Evolutionary conservation across 2,329 filamentous ascomycete genomes (phyloP).

Genomic region (Fusarium albosuccineum): DNA sequence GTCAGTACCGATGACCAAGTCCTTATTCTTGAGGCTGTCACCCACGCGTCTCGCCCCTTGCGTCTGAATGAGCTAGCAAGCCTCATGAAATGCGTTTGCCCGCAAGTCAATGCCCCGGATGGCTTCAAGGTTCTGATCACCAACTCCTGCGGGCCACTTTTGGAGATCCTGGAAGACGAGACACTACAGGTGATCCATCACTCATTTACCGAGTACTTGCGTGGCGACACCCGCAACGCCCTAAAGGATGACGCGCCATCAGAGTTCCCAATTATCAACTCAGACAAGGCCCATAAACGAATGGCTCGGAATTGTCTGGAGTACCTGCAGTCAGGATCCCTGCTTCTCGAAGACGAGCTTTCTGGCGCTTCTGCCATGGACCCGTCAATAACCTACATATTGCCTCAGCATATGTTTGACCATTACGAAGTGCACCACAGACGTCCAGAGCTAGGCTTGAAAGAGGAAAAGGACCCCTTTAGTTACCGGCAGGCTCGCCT

Average conservation of each 20-base stretch:
- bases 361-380: neutral
- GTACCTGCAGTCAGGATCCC: constrained; percentile 36
- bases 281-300: constrained; percentile 33
- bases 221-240: constrained; percentile 39
- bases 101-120: constrained; percentile 20
- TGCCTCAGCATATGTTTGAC: constrained; percentile 3
- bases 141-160: constrained; percentile 54
- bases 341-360: constrained; percentile 23
- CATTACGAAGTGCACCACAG: neutral
- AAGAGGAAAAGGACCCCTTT: constrained; percentile 10
- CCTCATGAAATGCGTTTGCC: constrained; percentile 43
- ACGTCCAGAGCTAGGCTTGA: neutral
- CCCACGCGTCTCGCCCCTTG: constrained; percentile 55
- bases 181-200: constrained; percentile 61
- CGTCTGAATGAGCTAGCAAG: constrained; percentile 54
- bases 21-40: constrained; percentile 54
- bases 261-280: constrained; percentile 34
- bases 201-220: constrained; percentile 62
- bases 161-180: constrained; percentile 60
- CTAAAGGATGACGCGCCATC: neutral
- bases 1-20: constrained; percentile 50
- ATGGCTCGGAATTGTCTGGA: constrained; percentile 33
- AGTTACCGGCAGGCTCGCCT: constrained; percentile 36
- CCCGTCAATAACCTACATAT: constrained; percentile 11
- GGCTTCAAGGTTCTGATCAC: constrained; percentile 52